A percentile compares a stretch with the other conserved stretches of the same genome.
Evolutionary conservation across 2,329 filamentous ascomycete species (phyloP).

Genomic region (Westerdykella sp.): DNA sequence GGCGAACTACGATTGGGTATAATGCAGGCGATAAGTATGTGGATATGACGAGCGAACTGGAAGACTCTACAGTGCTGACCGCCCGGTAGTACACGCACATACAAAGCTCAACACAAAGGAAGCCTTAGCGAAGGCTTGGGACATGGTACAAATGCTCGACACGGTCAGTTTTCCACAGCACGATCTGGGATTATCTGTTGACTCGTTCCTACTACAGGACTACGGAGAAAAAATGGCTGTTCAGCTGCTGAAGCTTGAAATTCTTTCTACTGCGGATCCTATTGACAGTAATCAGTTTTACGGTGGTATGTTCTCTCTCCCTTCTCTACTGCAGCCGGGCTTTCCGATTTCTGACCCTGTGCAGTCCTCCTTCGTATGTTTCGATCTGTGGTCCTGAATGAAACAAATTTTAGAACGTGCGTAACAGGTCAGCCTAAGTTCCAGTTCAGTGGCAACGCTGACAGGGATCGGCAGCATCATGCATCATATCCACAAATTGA

Average conservation of each 20-base stretch:
- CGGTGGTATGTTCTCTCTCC: constrained; percentile 30
- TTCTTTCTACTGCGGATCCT: constrained; percentile 47
- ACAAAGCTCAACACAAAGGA: constrained; percentile 45
- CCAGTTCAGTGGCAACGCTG: constrained; percentile 1
- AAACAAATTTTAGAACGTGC: constrained; percentile 56
- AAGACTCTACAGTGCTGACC: constrained; percentile 18
- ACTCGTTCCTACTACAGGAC: constrained; percentile 31
- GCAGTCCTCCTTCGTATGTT: constrained; percentile 59
- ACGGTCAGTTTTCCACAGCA: constrained; percentile 23
- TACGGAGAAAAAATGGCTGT: constrained; percentile 61
- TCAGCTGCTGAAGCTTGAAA: constrained; percentile 60
- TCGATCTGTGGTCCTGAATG: constrained; percentile 52
- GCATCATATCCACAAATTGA: constrained; percentile 61
- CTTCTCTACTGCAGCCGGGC: not conserved
- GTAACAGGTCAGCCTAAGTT: constrained; percentile 5
- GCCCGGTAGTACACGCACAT: constrained; percentile 48
- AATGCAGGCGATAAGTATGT: constrained; percentile 49
- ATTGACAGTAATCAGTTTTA: constrained; percentile 39
- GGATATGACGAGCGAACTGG: not conserved
- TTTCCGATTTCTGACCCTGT: constrained; percentile 6
- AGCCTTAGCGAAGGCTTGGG: constrained; percentile 47
- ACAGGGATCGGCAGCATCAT: constrained; percentile 44
- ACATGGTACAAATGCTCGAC: constrained; percentile 57
- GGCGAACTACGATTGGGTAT: constrained; percentile 61
- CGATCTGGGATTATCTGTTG: not conserved